Conservation (phyloP, 192 early-diverging fungal species). For the Coemansia sp. region DNA sequence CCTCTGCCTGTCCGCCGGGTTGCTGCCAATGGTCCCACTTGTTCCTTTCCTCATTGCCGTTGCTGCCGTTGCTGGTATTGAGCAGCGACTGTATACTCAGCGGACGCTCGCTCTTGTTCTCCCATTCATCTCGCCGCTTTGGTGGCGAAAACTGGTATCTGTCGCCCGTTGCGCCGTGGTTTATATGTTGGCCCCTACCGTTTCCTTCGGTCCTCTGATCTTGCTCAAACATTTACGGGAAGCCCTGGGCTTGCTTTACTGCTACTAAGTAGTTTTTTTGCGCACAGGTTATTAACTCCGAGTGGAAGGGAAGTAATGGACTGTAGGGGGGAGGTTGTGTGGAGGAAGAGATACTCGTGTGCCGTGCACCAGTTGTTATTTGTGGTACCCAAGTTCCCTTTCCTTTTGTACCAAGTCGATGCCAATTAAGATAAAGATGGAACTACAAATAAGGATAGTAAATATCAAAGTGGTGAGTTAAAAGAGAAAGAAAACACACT, state of each 20-base stretch:
- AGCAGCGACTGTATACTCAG: conserved; percentile 39
- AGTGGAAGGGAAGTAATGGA: not conserved
- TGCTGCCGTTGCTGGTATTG: conserved; percentile 16
- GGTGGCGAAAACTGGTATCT: not conserved
- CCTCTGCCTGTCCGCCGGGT: not conserved
- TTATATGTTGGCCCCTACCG: not conserved
- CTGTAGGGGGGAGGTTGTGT: too few relatives aligned
- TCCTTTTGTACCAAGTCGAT: too few relatives aligned
- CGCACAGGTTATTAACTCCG: not conserved
- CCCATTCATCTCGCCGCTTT: conserved; percentile 8
- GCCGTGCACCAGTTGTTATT: too few relatives aligned
- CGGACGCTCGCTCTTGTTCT: conserved; percentile 5
- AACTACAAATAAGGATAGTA: not conserved
- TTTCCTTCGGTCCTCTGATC: not conserved
- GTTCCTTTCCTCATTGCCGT: not conserved
- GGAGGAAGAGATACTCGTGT: too few relatives aligned
- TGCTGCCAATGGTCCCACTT: conserved; percentile 2
- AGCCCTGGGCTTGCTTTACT: not conserved
- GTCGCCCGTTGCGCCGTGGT: not conserved
- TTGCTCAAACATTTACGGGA: conserved; percentile 2
- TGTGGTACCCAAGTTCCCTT: too few relatives aligned
- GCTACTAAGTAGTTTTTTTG: not conserved
- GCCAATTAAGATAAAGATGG: not conserved
- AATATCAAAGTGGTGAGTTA: not conserved
- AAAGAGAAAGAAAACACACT: too few relatives aligned